Percentiles rank a stretch among this genome's conserved stretches.
Conservation (phyloP, 495 filamentous ascomycete genomes). For the Sordaria brevicollis region DNA sequence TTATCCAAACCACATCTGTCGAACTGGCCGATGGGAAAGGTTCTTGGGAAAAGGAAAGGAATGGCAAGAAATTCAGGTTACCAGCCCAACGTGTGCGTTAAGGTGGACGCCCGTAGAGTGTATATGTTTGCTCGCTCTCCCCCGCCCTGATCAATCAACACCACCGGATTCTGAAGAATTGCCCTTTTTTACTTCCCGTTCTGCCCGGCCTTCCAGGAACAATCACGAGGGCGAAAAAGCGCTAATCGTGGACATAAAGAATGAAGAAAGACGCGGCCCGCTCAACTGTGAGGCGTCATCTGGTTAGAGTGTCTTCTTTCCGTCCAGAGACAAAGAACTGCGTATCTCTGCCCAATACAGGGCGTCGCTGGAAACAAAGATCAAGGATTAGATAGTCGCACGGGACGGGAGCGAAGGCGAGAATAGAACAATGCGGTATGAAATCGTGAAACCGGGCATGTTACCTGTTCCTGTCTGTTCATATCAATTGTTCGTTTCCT, state of each 20-base stretch:
- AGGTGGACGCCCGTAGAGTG: not conserved
- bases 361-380: not conserved
- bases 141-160: not conserved
- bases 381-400: not conserved
- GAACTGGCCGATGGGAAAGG: not conserved
- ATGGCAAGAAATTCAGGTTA: not conserved
- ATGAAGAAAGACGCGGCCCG: not conserved
- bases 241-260: not conserved
- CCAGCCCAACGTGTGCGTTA: not conserved
- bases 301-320: not conserved
- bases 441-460: not conserved
- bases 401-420: not conserved
- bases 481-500: not conserved
- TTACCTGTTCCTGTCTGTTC: not conserved
- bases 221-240: not conserved
- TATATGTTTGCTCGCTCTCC: not conserved
- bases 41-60: not conserved
- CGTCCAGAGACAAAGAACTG: not conserved
- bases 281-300: not conserved
- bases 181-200: not conserved
- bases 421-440: not conserved
- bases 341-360: not conserved
- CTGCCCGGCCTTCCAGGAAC: not conserved
- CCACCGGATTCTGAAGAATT: not conserved
- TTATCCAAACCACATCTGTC: not conserved